phyloP scores from a whole-genome alignment of 2,329 filamentous ascomycete species.

The Juglanconis oblonga region DNA sequence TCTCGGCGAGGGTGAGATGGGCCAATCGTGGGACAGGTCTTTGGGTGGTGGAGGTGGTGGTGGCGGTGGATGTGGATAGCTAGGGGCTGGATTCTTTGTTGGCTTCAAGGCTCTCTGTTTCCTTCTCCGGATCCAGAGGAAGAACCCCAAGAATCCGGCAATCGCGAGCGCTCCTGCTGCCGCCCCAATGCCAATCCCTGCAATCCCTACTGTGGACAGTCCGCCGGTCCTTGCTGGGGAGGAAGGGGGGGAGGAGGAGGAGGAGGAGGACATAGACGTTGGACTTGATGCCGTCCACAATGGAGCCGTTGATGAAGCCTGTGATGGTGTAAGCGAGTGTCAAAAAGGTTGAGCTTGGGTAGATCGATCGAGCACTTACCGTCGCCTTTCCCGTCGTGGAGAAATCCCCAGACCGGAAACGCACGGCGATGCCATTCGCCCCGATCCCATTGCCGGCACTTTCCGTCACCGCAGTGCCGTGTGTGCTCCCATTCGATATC shows the following conservation, averaged over 20 bases:
- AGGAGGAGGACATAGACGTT: neutral
- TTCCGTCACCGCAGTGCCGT: slow-evolving; percentile 1
- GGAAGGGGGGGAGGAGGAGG: neutral
- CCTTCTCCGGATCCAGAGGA: slow-evolving; percentile 22
- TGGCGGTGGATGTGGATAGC: slow-evolving; percentile 2
- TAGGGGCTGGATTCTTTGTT: neutral
- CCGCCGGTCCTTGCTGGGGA: neutral
- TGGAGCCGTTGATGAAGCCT: slow-evolving; percentile 1
- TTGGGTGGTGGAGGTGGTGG: neutral
- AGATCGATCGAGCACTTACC: neutral
- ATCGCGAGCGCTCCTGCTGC: slow-evolving; percentile 21
- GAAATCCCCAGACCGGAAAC: slow-evolving; percentile 12
- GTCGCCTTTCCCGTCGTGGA: slow-evolving; percentile 9
- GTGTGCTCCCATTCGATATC: slow-evolving; percentile 19
- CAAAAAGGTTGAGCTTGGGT: neutral
- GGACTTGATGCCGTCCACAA: neutral
- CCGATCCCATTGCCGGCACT: slow-evolving; percentile 4
- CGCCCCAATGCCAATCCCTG: slow-evolving; percentile 26
- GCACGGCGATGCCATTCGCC: slow-evolving; percentile 11
- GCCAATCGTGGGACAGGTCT: neutral
- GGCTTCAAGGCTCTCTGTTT: slow-evolving; percentile 9
- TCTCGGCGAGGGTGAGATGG: neutral
- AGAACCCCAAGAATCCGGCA: slow-evolving; percentile 18
- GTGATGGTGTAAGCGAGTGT: neutral
- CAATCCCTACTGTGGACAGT: slow-evolving; percentile 21